Percentiles rank a stretch among this genome's conserved stretches.
Conservation (phyloP, 2,329 filamentous ascomycete genomes). For the Parasarocladium wereldwijsianum region DNA sequence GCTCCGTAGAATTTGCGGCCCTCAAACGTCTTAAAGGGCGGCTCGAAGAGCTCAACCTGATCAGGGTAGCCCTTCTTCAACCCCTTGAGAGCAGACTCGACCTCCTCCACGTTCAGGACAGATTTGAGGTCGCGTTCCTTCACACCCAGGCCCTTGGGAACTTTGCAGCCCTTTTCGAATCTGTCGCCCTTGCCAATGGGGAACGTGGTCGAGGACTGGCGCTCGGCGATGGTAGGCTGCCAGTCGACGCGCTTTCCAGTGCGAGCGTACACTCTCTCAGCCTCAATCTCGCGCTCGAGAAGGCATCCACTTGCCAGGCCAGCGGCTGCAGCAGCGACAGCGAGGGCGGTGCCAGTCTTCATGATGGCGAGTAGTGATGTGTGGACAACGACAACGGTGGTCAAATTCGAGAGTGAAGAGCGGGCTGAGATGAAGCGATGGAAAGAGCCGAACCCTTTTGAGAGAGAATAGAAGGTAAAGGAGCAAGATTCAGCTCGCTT, state of each 20-base stretch:
- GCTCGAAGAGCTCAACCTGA: constrained; percentile 21
- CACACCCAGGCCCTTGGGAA: constrained; percentile 10
- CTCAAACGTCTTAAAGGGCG: constrained; percentile 27
- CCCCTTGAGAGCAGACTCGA: constrained; percentile 23
- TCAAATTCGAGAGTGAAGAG: too few relatives aligned
- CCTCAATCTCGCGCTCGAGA: constrained; percentile 16
- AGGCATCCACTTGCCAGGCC: constrained; percentile 15
- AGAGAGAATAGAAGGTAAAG: too few relatives aligned
- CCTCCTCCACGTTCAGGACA: constrained; percentile 25
- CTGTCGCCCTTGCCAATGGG: constrained; percentile 23
- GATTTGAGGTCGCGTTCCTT: constrained; percentile 19
- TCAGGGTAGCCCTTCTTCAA: constrained; percentile 20
- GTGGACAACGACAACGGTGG: too few relatives aligned
- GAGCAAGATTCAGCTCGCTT: too few relatives aligned
- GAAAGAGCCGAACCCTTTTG: too few relatives aligned
- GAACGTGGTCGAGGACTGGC: constrained; percentile 8
- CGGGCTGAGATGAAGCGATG: too few relatives aligned
- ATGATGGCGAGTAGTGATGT: too few relatives aligned
- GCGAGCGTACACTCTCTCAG: constrained; percentile 7
- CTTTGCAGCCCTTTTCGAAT: constrained; percentile 19
- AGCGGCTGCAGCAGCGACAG: constrained; percentile 7
- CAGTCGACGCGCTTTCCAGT: constrained; percentile 6
- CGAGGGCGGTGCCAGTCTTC: constrained; percentile 9
- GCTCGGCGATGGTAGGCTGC: constrained; percentile 7
- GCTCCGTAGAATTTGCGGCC: constrained; percentile 22